Percentiles rank a stretch among this genome's conserved stretches.
Conservation (phyloP, 1,284 basidiomycete genomes). For the Prillingera fragicola region DNA sequence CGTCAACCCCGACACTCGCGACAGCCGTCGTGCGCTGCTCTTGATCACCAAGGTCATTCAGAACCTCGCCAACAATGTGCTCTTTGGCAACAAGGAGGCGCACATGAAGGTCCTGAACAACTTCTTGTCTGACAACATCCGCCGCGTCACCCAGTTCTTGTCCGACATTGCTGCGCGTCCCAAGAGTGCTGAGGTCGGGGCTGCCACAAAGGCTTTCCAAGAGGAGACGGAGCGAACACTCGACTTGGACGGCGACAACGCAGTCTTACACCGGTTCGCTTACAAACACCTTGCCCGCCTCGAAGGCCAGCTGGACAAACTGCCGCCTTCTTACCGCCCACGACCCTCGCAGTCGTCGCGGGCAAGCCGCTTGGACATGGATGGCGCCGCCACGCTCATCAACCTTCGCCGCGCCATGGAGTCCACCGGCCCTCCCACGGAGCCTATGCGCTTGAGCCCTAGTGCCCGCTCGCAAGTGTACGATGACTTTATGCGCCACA, state of each 20-base stretch:
- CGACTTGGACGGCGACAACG: slow-evolving; percentile 38
- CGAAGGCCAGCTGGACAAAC: slow-evolving; percentile 22
- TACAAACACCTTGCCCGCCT: slow-evolving; percentile 34
- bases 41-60: slow-evolving; percentile 85
- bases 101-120: slow-evolving; percentile 76
- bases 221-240: slow-evolving; percentile 32
- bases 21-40: slow-evolving; percentile 70
- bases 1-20: slow-evolving; percentile 58
- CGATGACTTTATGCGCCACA: slow-evolving; percentile 60
- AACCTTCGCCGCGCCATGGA: slow-evolving; percentile 67
- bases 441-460: slow-evolving; percentile 57
- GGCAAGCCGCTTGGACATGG: slow-evolving; percentile 50
- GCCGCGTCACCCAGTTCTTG: slow-evolving; percentile 73
- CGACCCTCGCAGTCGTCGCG: slow-evolving; percentile 19
- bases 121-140: slow-evolving; percentile 70
- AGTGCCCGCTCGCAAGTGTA: slow-evolving; percentile 51
- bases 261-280: slow-evolving; percentile 36
- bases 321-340: slow-evolving; percentile 28
- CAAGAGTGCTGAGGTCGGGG: slow-evolving; percentile 31
- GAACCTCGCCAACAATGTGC: slow-evolving; percentile 85
- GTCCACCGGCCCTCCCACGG: slow-evolving; percentile 66
- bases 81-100: slow-evolving; percentile 75
- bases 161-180: slow-evolving; percentile 62
- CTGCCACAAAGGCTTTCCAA: slow-evolving; percentile 29
- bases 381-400: slow-evolving; percentile 70